phyloP scores from a whole-genome alignment of 805 yeast genomes.

The Myxozyma monticola region DNA sequence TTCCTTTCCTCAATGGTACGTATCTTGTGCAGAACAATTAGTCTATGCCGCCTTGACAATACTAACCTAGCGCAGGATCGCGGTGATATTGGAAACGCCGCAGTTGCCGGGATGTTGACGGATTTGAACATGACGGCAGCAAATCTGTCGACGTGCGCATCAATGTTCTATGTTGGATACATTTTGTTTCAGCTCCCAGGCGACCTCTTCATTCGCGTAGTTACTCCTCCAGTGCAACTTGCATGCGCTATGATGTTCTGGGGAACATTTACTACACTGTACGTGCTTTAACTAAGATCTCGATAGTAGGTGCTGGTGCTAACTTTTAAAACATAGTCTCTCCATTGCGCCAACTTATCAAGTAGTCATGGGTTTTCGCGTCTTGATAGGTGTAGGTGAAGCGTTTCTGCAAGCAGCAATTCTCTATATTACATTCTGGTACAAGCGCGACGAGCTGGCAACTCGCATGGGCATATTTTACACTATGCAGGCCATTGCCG shows the following conservation, averaged over 20 bases:
- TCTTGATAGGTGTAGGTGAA: slow-evolving; percentile 50
- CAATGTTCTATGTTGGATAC: slow-evolving; percentile 1
- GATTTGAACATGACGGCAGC: not conserved
- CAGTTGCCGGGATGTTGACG: slow-evolving; percentile 32
- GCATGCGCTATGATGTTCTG: slow-evolving; percentile 2
- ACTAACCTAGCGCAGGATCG: not conserved
- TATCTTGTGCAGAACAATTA: not conserved
- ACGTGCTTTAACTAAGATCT: no score
- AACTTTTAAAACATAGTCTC: not conserved
- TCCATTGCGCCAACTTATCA: slow-evolving; percentile 1
- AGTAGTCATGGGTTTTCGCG: slow-evolving; percentile 44
- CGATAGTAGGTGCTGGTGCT: no score
- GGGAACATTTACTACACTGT: slow-evolving; percentile 4
- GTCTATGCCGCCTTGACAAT: no score
- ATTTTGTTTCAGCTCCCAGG: slow-evolving; percentile 6
- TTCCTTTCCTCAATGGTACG: slow-evolving; percentile 42
- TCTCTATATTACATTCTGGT: slow-evolving; percentile 55
- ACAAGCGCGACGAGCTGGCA: slow-evolving; percentile 52
- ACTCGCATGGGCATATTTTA: slow-evolving; percentile 51
- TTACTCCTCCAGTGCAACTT: slow-evolving; percentile 3
- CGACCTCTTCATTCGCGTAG: not conserved
- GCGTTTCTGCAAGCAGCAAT: slow-evolving; percentile 52
- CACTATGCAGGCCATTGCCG: slow-evolving; percentile 49
- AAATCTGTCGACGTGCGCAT: slow-evolving; percentile 1
- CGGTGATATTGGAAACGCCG: slow-evolving; percentile 9